Conservation (phyloP, 495 filamentous ascomycete genomes). For the Astrothelium subdiscretum region DNA sequence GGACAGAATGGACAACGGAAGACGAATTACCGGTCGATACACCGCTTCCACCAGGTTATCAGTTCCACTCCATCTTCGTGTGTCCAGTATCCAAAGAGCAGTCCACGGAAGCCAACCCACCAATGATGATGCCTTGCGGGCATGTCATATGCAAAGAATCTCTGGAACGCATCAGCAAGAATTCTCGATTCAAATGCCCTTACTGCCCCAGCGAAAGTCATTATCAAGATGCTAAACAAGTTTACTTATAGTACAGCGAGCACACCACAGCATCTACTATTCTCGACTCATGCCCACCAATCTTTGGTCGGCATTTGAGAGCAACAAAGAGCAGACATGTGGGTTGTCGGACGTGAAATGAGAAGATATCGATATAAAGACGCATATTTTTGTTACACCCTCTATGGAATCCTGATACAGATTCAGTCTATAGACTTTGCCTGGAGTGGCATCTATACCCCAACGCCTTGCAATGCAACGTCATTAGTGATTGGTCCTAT, state of each 20-base stretch:
- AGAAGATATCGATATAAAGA: too few relatives aligned
- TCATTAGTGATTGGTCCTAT: background rate
- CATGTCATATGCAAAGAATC: conserved; percentile 86
- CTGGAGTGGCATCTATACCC: background rate
- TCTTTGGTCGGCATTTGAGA: too few relatives aligned
- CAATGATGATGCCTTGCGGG: conserved; percentile 96
- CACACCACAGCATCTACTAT: background rate
- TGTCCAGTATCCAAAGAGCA: conserved; percentile 96
- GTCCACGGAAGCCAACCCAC: conserved; percentile 82
- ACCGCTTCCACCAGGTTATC: conserved; percentile 70
- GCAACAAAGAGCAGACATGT: too few relatives aligned
- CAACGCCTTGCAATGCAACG: background rate
- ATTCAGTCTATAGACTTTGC: background rate
- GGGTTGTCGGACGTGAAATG: too few relatives aligned
- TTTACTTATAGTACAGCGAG: conserved; percentile 38
- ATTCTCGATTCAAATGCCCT: conserved; percentile 79
- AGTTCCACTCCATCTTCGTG: conserved; percentile 95
- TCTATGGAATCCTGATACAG: too few relatives aligned
- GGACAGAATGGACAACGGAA: conserved; percentile 86
- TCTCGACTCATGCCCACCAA: too few relatives aligned
- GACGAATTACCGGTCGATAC: conserved; percentile 90
- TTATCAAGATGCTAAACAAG: conserved; percentile 61
- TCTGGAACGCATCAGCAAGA: conserved; percentile 64
- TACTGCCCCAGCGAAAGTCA: conserved; percentile 86
- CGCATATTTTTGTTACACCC: too few relatives aligned